Evolutionary conservation across 2,329 filamentous ascomycete genomes (phyloP), one percentile per base, ranked within the genome.

Genomic region (Aaosphaeria arxii): DNA sequence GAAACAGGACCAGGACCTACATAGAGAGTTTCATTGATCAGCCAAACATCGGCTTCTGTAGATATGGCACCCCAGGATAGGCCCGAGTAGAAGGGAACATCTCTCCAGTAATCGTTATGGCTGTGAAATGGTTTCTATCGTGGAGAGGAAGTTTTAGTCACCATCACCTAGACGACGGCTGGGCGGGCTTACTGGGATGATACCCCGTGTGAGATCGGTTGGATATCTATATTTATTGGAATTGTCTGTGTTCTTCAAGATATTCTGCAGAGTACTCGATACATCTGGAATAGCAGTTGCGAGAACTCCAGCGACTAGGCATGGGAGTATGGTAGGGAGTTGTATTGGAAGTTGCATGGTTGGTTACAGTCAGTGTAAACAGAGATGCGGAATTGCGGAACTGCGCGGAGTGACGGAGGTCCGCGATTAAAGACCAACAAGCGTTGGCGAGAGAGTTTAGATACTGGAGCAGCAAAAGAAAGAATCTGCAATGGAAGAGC

Each of bases 11-110:
- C 33, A 36, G 45, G 17, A 70, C 70, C 46, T 58, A 81, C 77
- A 64, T 79, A 77, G 11, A 85, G 71, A 6, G 75, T 80, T 33
- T 66, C 75, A 47, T 83, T 78, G 45, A 77, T 74, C 35, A 84
- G 66, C 78, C 80, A 84, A 29, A 84, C 80, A 64, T 85, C 82
- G 3, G 80, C 81, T 67, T 85, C 82, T 2, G 80, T 77, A 3
- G 75, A 77, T 4, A 79, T 74, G 39, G 80, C 80, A 5, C 84
- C 83, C 42, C 78, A 74, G 5, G 77, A 76, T 31, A 87, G 65
- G 9, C 78, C 83, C 35, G 70, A 70, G 54, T 76, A 78, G 54
- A 77, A 77, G 0, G 75, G 74, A 0, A 75, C 60, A 39, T 71
- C 66, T 30, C 75, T 67, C 75, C 41, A 44, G 30, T 51, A 48